Evolutionary conservation across 148 eudicot species (phyloP), one percentile per base, ranked within the genome.

Genomic region (Silene uniflora): DNA sequence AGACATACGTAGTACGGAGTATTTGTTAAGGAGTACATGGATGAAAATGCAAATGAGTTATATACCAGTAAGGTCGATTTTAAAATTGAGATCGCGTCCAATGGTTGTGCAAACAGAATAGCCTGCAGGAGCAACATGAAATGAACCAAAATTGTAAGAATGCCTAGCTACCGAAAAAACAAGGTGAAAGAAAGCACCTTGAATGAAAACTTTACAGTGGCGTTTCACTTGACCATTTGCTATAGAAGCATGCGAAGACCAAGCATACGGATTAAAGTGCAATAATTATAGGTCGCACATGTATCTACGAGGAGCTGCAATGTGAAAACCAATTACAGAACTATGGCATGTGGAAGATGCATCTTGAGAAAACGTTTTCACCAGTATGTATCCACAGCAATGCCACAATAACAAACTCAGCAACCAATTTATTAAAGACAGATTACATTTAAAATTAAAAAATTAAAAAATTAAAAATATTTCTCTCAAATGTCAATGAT

Each of bases 91-190:
- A 49, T 79, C 69, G 75, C 73, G 82, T 64, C 89, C 91, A 71
- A 91, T 73, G 69, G 85, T 75, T 73, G 83, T 86, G 83, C 96
- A 91, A 12, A 84, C 87, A 74, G 82, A 82, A 82, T 91, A 91
- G 60, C 88, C 96, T 91, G 86, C 84, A 77, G 64, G 21, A 52
- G 67, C 29, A 66, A 65, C 32, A 76, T n/a, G 52, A 68, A 79
- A 56, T 22, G 42, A 16, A 39, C 39, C 52, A 71, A 12, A 42
- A 54, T 59, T 27, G 64, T 71, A 52, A 52, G 22, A 62, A 27
- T 12, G 25, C 70, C 73, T 19, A 65, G 46, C 19, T 19, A 46
- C 19, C 18, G 14, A 10, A 25, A 62, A 24, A 74, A 21, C 22
- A 47, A 24, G 61, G 61, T 32, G 39, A 29, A 49, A n/a, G 19